A percentile compares a stretch with the other conserved stretches of the same genome.
Conservation (phyloP, 1,139 yeast species). For the Zygosaccharomyces pseudobailii region DNA sequence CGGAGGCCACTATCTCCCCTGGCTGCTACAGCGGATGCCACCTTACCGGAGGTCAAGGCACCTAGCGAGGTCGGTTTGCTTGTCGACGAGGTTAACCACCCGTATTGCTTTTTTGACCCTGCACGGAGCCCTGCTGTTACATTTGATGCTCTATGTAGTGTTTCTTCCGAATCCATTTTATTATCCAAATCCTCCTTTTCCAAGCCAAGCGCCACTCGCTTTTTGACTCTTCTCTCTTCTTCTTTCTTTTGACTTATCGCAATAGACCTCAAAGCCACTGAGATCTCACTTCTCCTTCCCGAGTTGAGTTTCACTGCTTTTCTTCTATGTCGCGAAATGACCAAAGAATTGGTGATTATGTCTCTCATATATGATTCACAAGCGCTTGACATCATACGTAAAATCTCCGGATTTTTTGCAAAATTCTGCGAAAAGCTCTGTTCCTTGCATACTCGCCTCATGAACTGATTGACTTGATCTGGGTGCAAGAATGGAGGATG, state of each 20-base stretch:
- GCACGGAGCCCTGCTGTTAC: slow-evolving; percentile 94
- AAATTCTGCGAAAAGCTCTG: slow-evolving; percentile 60
- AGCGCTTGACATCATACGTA: slow-evolving; percentile 69
- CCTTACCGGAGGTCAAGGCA: slow-evolving; percentile 48
- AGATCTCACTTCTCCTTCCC: slow-evolving; percentile 61
- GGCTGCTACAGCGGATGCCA: slow-evolving; percentile 38
- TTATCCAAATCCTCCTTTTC: slow-evolving; percentile 50
- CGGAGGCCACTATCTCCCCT: slow-evolving; percentile 74
- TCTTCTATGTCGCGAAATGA: slow-evolving; percentile 79
- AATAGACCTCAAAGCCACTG: slow-evolving; percentile 67
- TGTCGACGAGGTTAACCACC: slow-evolving; percentile 77
- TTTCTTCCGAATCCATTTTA: slow-evolving; percentile 64
- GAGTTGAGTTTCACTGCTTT: slow-evolving; percentile 51
- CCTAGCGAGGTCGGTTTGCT: slow-evolving; percentile 39
- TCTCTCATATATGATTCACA: slow-evolving; percentile 82
- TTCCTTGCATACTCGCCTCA: slow-evolving; percentile 58
- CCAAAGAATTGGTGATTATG: slow-evolving; percentile 65
- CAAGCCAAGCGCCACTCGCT: slow-evolving; percentile 66
- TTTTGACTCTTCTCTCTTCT: slow-evolving; percentile 72
- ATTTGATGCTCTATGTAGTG: slow-evolving; percentile 86
- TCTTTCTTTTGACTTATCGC: slow-evolving; percentile 74
- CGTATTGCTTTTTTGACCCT: slow-evolving; percentile 76
- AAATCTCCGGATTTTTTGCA: slow-evolving; percentile 56
- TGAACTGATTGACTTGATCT: slow-evolving; percentile 55
- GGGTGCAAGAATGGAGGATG: slow-evolving; percentile 65